A percentile compares a stretch with the other conserved stretches of the same genome.
phyloP scores from a whole-genome alignment of 441 rosid species.

The Isatis lusitanica region DNA sequence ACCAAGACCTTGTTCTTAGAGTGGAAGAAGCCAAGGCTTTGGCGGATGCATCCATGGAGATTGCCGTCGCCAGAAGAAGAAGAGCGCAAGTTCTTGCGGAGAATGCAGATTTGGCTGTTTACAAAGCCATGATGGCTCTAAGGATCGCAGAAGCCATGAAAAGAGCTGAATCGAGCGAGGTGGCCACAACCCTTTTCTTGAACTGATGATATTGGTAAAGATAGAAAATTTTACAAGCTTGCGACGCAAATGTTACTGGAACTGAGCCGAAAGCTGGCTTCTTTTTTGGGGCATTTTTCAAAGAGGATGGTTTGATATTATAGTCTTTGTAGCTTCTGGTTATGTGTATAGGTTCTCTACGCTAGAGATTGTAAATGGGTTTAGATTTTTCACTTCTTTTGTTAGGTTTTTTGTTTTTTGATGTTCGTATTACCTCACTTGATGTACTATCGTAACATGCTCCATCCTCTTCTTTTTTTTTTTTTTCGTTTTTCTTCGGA shows the following conservation, averaged over 20 bases:
- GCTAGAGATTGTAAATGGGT: slow-evolving; percentile 34
- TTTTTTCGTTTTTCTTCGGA: slow-evolving; percentile 22
- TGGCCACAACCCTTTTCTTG: slow-evolving; percentile 32
- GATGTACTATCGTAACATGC: slow-evolving; percentile 16
- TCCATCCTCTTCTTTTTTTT: neutral
- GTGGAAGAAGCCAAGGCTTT: slow-evolving; percentile 51
- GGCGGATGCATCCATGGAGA: slow-evolving; percentile 41
- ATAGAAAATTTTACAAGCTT: slow-evolving; percentile 11
- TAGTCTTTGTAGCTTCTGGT: slow-evolving; percentile 20
- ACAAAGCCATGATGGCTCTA: slow-evolving; percentile 64
- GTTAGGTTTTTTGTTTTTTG: neutral
- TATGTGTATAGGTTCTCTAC: slow-evolving; percentile 34
- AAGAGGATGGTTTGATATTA: slow-evolving; percentile 23
- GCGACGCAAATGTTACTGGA: slow-evolving; percentile 5
- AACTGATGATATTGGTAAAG: slow-evolving; percentile 24
- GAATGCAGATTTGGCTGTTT: slow-evolving; percentile 73
- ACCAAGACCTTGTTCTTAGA: slow-evolving; percentile 39
- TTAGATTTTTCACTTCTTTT: neutral
- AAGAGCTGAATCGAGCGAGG: slow-evolving; percentile 39
- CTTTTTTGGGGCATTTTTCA: slow-evolving; percentile 19
- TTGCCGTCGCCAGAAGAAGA: slow-evolving; percentile 52
- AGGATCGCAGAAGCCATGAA: slow-evolving; percentile 66
- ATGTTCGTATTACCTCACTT: slow-evolving; percentile 23
- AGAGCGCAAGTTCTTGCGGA: slow-evolving; percentile 69
- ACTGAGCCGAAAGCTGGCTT: neutral